Evolutionary conservation across 345 rosid genomes (phyloP).

Genomic region (Syzygium aqueum): DNA sequence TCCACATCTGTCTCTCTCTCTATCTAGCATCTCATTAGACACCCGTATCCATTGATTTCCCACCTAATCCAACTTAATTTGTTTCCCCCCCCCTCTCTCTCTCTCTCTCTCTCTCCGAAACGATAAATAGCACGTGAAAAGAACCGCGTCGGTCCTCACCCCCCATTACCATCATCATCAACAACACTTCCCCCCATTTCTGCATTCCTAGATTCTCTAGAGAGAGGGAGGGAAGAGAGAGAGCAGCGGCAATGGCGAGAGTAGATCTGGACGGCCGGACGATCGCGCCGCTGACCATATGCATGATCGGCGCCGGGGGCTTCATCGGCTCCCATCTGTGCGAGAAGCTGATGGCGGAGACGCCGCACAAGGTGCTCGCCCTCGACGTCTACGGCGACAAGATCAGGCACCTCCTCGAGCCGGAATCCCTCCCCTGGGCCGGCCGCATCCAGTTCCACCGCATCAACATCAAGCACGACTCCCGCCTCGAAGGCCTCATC

Average conservation of each 20-base stretch:
- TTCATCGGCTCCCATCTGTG: slow-evolving; percentile 98
- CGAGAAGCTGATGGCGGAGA: slow-evolving; percentile 77
- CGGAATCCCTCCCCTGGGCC: slow-evolving; percentile 38
- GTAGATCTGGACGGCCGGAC: slow-evolving; percentile 83
- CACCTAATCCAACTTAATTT: not conserved
- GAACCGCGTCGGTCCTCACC: not conserved
- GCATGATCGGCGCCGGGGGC: slow-evolving; percentile 99
- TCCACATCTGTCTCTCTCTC: not conserved
- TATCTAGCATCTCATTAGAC: not conserved
- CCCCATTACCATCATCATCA: not conserved
- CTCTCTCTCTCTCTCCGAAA: not conserved
- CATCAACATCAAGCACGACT: slow-evolving; percentile 90
- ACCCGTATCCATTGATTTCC: not conserved
- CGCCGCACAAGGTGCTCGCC: slow-evolving; percentile 83
- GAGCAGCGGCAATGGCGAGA: slow-evolving; percentile 28
- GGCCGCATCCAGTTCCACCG: slow-evolving; percentile 99
- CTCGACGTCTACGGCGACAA: slow-evolving; percentile 94
- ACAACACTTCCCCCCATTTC: not conserved
- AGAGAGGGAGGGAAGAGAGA: not conserved
- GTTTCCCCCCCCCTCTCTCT: not conserved
- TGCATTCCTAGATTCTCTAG: not conserved
- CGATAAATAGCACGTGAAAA: not conserved
- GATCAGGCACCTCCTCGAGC: slow-evolving; percentile 93
- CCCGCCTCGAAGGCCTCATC: slow-evolving; percentile 95
- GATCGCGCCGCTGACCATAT: slow-evolving; percentile 72